Base-by-base conservation (phyloP, 257 asterid genomes). In the Gentiana dahurica region DNA sequence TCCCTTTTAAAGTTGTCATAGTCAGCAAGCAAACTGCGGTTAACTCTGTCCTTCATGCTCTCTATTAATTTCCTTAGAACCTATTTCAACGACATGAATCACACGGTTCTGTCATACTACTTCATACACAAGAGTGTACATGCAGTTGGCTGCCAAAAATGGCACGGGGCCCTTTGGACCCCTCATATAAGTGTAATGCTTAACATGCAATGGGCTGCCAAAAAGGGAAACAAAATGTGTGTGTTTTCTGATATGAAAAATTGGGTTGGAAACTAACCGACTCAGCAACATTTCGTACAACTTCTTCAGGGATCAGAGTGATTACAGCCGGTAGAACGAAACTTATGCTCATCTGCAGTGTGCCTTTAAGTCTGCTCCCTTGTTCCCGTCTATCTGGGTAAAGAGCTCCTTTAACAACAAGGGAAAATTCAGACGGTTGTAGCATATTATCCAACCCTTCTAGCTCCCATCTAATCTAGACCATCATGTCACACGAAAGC, bases 401-500 rank as follows among this genome's bases (percentile, higher is more conserved):
- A 24, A 92, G 80, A 53, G 85, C 73, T 46, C 97, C 99, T 52
- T 79, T 83, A n/a, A 92, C 94, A 15, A 67, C 75, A 38, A 92
- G 94, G 50, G 81, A 61, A 59, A 92, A 85, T 32, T 88, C 75
- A 58, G 97, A 85, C 58, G 95, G 95, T 71, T 85, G 77, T 41
- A 92, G 75, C 72, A 82, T 64, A 12, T 83, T 94, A 51, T 92
- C 95, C 51, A 92, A 68, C 39, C 99, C 99, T 64, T 73, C 83
- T 44, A 92, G 95, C 81, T 92, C 91, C 95, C 99, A 88, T 73
- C 84, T 80, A 51, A 88, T 60, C 99, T 88, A 85, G 73, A 62
- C 6, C 51, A 51, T 52, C 53, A 47, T 13, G 8, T 54, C 34
- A 53, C 15, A 47, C 34, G 34, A 33, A 37, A 48, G 34, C 5